Evolutionary conservation across 2,329 filamentous ascomycete species (phyloP), one percentile per base, ranked within the genome.

Genomic region (Emergomyces pasteurianus): DNA sequence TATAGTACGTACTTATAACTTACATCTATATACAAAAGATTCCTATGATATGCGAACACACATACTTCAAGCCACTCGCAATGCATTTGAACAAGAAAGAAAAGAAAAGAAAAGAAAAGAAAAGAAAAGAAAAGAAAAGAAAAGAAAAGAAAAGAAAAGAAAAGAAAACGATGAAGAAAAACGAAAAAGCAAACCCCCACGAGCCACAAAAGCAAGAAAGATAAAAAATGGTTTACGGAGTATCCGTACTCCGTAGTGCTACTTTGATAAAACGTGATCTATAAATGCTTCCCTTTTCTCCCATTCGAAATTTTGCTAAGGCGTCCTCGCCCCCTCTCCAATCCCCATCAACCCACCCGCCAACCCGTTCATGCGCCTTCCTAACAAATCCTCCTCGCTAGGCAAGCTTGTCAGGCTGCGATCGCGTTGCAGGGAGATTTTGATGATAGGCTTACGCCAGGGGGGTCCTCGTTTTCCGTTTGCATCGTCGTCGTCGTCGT

Each of bases 331-430:
- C 16, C 69, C 67, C 55, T 76, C 73, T 12, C 70, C 71, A 47
- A 73, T 67, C 4, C 79, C 79, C 69, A 80, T 81, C 71, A 83
- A 73, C 42, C 78, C 77, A 12, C 80, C 78, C 21, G 79, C 78
- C 60, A 83, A 68, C 1, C 80, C 81, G 62, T 80, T 75, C 81
- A 84, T 84, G 42, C 81, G 73, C 43, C 81, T 71, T 42, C 79
- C 79, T 26, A 84, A 68, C 42, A 84, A 67, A 72, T 84, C 82
- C 65, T 83, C 81, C 63, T 81, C 78, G 63, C 81, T 83, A 4
- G 78, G 80, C 62, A 84, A 68, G 63, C 80, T 81, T 38, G 77
- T 74, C 63, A 81, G 73, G 66, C 80, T 83, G 59, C 77, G 75
- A 38, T 76, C 72, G 40, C 74, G 72, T 60, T 68, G 65, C 10